phyloP scores from a whole-genome alignment of 2,329 filamentous ascomycete species.

The Neoascochyta sp. region DNA sequence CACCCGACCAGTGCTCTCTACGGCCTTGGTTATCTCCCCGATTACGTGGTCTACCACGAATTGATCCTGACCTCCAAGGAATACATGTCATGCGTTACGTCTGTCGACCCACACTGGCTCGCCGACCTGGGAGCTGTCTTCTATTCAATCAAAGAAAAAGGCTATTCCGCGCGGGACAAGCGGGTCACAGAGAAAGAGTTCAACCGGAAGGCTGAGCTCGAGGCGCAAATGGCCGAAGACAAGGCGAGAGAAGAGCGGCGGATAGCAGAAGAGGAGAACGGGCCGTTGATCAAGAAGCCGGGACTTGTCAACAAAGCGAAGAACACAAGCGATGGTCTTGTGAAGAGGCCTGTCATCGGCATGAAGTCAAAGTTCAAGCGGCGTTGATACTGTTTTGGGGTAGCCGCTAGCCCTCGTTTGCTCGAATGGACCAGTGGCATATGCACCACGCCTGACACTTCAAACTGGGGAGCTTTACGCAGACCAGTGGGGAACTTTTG shows the following conservation, averaged over 20 bases:
- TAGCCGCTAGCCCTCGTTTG: too few relatives aligned
- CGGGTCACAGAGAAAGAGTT: slow-evolving; percentile 87
- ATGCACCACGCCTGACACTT: too few relatives aligned
- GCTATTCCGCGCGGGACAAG: slow-evolving; percentile 82
- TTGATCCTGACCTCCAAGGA: slow-evolving; percentile 94
- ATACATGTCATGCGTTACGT: slow-evolving; percentile 96
- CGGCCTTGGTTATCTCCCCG: slow-evolving; percentile 86
- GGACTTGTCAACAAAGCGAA: slow-evolving; percentile 29
- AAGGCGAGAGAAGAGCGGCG: slow-evolving; percentile 63
- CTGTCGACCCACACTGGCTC: slow-evolving; percentile 95
- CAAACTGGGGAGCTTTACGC: too few relatives aligned
- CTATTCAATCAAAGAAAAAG: slow-evolving; percentile 96
- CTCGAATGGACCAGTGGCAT: too few relatives aligned
- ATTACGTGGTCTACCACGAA: slow-evolving; percentile 98
- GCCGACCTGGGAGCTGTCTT: slow-evolving; percentile 96
- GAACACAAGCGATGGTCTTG: slow-evolving; percentile 36
- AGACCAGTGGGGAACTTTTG: too few relatives aligned
- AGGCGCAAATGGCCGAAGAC: slow-evolving; percentile 86
- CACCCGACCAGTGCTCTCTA: slow-evolving; percentile 94
- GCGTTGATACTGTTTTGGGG: slow-evolving; percentile 8
- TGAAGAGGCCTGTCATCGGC: slow-evolving; percentile 39
- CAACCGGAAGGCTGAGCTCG: slow-evolving; percentile 88
- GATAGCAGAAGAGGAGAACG: slow-evolving; percentile 35
- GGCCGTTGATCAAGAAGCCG: slow-evolving; percentile 25
- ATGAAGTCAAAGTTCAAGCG: slow-evolving; percentile 23